Conservation (phyloP, 1,284 basidiomycete species). For the Ceratobasidium theobromae region DNA sequence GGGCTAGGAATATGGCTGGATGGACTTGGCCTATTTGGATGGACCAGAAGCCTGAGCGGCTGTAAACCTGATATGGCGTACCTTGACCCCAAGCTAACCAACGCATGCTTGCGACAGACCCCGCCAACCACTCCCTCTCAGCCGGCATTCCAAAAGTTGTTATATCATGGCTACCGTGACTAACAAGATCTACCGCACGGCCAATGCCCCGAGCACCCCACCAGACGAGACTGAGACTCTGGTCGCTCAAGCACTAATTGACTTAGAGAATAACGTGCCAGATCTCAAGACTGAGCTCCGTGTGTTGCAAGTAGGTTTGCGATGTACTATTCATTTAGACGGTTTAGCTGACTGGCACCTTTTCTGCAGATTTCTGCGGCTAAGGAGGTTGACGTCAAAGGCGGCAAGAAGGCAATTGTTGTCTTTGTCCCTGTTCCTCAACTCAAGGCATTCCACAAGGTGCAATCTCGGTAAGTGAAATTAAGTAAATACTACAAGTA, state of each 20-base stretch:
- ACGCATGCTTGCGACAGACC: background rate
- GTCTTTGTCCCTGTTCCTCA: conserved; percentile 98
- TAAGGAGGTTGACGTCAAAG: conserved; percentile 98
- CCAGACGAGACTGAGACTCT: conserved; percentile 91
- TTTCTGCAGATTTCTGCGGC: conserved; percentile 80
- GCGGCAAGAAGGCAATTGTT: conserved; percentile 99
- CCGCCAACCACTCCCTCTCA: background rate
- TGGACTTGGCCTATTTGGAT: conserved; percentile 5
- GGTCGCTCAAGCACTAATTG: conserved; percentile 95
- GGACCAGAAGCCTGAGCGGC: background rate
- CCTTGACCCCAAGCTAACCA: background rate
- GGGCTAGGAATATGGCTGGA: conserved; percentile 10
- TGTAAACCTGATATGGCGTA: background rate
- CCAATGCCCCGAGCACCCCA: conserved; percentile 87
- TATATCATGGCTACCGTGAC: conserved; percentile 13
- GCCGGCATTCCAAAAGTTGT: conserved; percentile 17
- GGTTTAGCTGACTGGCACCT: background rate
- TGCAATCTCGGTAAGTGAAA: conserved; percentile 86
- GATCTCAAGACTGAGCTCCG: conserved; percentile 97
- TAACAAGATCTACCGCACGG: conserved; percentile 91
- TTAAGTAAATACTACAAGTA: background rate
- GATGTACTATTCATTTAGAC: background rate
- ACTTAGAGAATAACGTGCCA: conserved; percentile 97
- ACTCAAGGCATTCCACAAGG: conserved; percentile 98
- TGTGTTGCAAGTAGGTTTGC: conserved; percentile 63